These are phyloP conservation scores for Elaeagnus macrophylla DNA, from an alignment of 306 rosid species.

Conservation along the genomic window DNA sequence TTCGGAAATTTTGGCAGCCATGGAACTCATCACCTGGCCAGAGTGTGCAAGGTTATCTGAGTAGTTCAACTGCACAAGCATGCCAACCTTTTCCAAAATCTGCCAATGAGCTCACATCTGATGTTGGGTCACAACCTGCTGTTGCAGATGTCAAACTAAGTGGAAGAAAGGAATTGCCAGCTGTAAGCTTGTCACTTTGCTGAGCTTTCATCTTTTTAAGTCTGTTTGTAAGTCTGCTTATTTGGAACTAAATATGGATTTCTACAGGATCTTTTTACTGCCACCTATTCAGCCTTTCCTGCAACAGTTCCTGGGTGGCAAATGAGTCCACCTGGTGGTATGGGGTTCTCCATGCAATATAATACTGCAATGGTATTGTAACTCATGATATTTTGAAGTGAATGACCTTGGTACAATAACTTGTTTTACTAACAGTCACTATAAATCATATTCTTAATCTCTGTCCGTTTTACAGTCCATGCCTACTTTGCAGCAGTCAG, in stretches of 20 bases:
- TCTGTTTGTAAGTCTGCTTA: conserved; percentile 10
- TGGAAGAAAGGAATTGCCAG: conserved; percentile 74
- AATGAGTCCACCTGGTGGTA: conserved; percentile 53
- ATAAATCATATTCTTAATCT: conserved; percentile 9
- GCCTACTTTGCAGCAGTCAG: conserved; percentile 46
- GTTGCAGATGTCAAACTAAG: conserved; percentile 34
- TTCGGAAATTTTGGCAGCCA: conserved; percentile 40
- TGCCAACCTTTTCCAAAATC: conserved; percentile 32
- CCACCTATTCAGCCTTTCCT: conserved; percentile 43
- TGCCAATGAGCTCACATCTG: conserved; percentile 22
- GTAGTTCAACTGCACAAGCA: conserved; percentile 38
- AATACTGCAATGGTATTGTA: conserved; percentile 47
- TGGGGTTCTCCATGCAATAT: conserved; percentile 58
- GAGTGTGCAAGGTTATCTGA: conserved; percentile 43
- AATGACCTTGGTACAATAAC: conserved; percentile 10
- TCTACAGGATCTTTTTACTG: conserved; percentile 66
- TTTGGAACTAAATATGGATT: conserved; percentile 22
- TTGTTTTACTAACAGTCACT: conserved; percentile 7
- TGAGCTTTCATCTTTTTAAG: conserved; percentile 7
- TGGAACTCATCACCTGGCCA: conserved; percentile 42
- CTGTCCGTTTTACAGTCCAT: conserved; percentile 47
- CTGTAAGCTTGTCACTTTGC: conserved; percentile 30
- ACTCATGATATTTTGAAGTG: conserved; percentile 9
- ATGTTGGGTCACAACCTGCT: conserved; percentile 38
- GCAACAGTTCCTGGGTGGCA: conserved; percentile 75